Evolutionary conservation across 768 basidiomycete species (phyloP).

Genomic region (Hemileccinum impolitum): DNA sequence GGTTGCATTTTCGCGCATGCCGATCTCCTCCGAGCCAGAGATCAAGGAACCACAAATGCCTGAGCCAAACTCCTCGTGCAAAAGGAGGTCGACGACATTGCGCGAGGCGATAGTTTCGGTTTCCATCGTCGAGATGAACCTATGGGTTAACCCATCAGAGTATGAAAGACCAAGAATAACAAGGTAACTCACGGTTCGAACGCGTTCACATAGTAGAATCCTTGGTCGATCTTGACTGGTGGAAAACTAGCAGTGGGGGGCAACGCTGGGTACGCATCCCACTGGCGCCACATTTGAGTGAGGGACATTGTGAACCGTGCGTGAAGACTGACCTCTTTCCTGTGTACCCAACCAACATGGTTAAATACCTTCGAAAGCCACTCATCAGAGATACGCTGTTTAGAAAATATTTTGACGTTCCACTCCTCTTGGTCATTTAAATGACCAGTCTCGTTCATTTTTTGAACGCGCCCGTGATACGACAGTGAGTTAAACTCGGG

Average conservation of each 20-base stretch:
- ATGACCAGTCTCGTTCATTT: constrained; percentile 22
- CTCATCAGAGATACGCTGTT: constrained; percentile 57
- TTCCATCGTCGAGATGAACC: constrained; percentile 92
- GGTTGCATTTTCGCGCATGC: constrained; percentile 10
- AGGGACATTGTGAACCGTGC: neutral
- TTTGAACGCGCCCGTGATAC: constrained; percentile 62
- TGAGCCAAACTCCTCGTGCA: constrained; percentile 67
- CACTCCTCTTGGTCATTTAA: constrained; percentile 41
- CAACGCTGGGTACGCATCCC: constrained; percentile 78
- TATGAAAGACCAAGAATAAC: neutral
- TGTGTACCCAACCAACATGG: constrained; percentile 73
- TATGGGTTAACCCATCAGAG: constrained; percentile 23
- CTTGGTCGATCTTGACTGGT: constrained; percentile 70
- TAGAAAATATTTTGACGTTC: constrained; percentile 87
- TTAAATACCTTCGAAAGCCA: constrained; percentile 70
- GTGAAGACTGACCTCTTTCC: constrained; percentile 60
- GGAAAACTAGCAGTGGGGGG: constrained; percentile 67
- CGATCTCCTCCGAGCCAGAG: constrained; percentile 25
- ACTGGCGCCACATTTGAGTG: constrained; percentile 40
- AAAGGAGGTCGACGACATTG: constrained; percentile 76
- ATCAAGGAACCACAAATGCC: constrained; percentile 60
- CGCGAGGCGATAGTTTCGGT: constrained; percentile 82
- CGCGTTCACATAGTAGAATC: constrained; percentile 88
- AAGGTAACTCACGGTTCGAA: constrained; percentile 73
- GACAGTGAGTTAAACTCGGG: constrained; percentile 87